phyloP scores from a whole-genome alignment of 2,329 filamentous ascomycete species.

The Alternaria brassicicola region DNA sequence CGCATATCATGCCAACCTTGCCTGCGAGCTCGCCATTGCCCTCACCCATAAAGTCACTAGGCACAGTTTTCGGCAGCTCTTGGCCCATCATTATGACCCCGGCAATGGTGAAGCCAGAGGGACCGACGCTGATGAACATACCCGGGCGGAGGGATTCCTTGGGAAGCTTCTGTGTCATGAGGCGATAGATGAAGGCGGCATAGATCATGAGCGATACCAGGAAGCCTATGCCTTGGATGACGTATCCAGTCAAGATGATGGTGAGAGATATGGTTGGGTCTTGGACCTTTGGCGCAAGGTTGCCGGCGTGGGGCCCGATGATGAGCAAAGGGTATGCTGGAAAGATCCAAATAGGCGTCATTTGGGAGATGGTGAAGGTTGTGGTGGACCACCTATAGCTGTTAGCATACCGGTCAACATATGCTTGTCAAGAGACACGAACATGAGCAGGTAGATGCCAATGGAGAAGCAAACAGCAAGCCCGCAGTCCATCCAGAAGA shows the following conservation, averaged over 20 bases:
- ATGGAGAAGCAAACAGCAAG: conserved; percentile 71
- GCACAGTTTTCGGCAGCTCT: conserved; percentile 56
- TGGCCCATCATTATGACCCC: conserved; percentile 65
- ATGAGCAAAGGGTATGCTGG: conserved; percentile 82
- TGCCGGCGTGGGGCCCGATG: conserved; percentile 73
- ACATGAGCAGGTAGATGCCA: conserved; percentile 76
- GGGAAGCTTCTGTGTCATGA: conserved; percentile 88
- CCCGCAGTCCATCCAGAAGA: conserved; percentile 77
- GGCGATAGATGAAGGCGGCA: conserved; percentile 79
- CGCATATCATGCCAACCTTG: conserved; percentile 60
- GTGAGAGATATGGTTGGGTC: conserved; percentile 53
- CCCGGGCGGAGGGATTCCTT: conserved; percentile 76
- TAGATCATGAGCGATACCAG: conserved; percentile 78
- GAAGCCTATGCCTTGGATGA: conserved; percentile 69
- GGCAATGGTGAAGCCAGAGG: conserved; percentile 71
- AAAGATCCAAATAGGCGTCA: conserved; percentile 90
- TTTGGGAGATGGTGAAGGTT: conserved; percentile 75
- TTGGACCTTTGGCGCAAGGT: conserved; percentile 57
- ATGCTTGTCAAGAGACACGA: conserved; percentile 41
- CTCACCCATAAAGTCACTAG: conserved; percentile 62
- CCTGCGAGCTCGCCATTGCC: conserved; percentile 58
- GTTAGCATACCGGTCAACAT: background rate
- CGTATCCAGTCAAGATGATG: conserved; percentile 64
- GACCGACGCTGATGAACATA: conserved; percentile 85
- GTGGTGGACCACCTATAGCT: conserved; percentile 65